Base-by-base conservation (phyloP, 2,329 filamentous ascomycete genomes). In the Aspergillus piperis region DNA sequence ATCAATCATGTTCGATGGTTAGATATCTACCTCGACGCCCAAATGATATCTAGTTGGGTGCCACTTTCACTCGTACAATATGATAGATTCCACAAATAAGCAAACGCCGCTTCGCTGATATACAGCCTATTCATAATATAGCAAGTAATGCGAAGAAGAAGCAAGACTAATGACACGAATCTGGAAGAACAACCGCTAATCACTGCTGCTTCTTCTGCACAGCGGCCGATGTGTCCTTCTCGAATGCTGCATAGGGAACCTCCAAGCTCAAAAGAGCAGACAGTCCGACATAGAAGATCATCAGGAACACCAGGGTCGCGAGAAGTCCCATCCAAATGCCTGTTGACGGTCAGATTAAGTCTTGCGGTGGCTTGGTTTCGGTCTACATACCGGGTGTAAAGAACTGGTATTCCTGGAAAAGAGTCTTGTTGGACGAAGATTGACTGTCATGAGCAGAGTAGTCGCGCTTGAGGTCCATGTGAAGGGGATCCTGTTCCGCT, bases 341-440 rank as follows among this genome's bases (percentile, higher is more conserved):
- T 95, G 60, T 19, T 49, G 23, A 55, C 48, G 5, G 54, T 66
- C 44, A 66, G 61, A 27, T 13, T 19, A 8, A 11, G 36, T 13
- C 5, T 17, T 36, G 17, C 19, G 2, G 30, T 38, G 21, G n/a
- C 48, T 49, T 21, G 3, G 15, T 11, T 17, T 15, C 3, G n/a
- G 23, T 38, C 32, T 2, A 41, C 32, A 42, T 49, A 94, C 91
- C 91, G 70, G 92, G 91, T 10, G 89, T 94, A 68, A 99, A 90
- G 80, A 93, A 98, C 74, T 96, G 90, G 76, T 99, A 99, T 76
- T 90, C 92, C 78, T 96, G 90, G 70, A 99, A 98, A 47, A 82
- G 64, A 25, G 80, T 78, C 38, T 71, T 71, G 41, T 73, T 74
- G 27, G 67, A 66, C 21, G 60, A 70, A 61, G 84, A 81, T 58